phyloP scores from a whole-genome alignment of 2,329 filamentous ascomycete genomes.

The Diaporthe aspalathi region DNA sequence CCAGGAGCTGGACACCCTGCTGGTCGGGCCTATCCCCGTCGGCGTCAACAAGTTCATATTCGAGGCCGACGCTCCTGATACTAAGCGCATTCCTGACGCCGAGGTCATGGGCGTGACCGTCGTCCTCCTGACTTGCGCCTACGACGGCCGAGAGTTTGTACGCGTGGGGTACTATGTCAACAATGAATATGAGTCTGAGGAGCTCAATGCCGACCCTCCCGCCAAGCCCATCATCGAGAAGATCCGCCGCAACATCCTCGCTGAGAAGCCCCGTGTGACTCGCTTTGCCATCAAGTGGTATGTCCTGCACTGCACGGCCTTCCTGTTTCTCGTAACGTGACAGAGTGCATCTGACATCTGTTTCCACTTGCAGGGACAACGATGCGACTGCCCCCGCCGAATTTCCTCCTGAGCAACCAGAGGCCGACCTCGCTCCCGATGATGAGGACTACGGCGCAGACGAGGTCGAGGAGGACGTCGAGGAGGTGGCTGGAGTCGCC shows the following conservation, averaged over 20 bases:
- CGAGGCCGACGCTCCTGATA: slow-evolving; percentile 92
- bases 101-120: slow-evolving; percentile 98
- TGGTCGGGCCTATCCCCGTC: slow-evolving; percentile 96
- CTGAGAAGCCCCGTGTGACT: slow-evolving; percentile 97
- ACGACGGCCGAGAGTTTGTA: slow-evolving; percentile 96
- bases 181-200: slow-evolving; percentile 96
- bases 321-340: background rate
- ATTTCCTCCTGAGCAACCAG: slow-evolving; percentile 96
- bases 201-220: slow-evolving; percentile 88
- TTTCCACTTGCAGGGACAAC: slow-evolving; percentile 77
- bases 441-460: slow-evolving; percentile 93
- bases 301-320: slow-evolving; percentile 44
- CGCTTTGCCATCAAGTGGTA: slow-evolving; percentile 99
- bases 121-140: slow-evolving; percentile 94
- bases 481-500: slow-evolving; percentile 63
- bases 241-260: slow-evolving; percentile 90
- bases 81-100: slow-evolving; percentile 88
- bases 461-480: slow-evolving; percentile 79
- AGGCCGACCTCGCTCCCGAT: slow-evolving; percentile 87
- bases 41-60: slow-evolving; percentile 99
- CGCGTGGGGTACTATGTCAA: slow-evolving; percentile 99
- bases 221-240: slow-evolving; percentile 93
- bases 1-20: slow-evolving; percentile 95
- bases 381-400: slow-evolving; percentile 96
- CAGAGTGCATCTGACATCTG: slow-evolving; percentile 1